Percentiles rank a stretch among this genome's conserved stretches.
Evolutionary conservation across 2,329 filamentous ascomycete species (phyloP).

Genomic region (Knufia fluminis): DNA sequence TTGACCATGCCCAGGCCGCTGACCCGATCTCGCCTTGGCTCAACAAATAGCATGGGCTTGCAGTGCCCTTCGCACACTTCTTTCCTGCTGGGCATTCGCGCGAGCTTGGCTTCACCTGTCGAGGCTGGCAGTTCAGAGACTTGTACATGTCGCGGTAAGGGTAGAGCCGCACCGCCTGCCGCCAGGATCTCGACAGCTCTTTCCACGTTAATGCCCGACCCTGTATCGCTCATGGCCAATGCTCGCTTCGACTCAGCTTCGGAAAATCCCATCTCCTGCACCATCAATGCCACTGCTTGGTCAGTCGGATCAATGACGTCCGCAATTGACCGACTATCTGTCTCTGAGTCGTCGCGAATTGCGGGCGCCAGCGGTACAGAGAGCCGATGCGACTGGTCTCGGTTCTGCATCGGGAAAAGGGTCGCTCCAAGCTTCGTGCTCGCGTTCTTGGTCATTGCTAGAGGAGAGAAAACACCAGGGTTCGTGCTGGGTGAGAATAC

Average conservation of each 20-base stretch:
- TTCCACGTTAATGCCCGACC: constrained; percentile 49
- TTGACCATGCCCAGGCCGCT: constrained; percentile 6
- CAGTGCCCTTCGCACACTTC: constrained; percentile 19
- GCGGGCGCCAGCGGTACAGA: not conserved
- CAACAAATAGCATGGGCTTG: constrained; percentile 8
- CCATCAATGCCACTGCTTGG: constrained; percentile 47
- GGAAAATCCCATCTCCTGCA: constrained; percentile 50
- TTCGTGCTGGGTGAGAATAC: constrained; percentile 15
- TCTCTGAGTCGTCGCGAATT: not conserved
- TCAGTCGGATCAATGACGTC: constrained; percentile 44
- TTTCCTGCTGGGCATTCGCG: constrained; percentile 10
- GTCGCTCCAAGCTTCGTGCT: constrained; percentile 19
- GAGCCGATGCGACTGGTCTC: constrained; percentile 4
- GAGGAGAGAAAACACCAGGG: constrained; percentile 18
- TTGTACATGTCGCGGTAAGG: constrained; percentile 24
- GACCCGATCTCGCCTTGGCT: constrained; percentile 3
- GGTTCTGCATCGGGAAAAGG: constrained; percentile 19
- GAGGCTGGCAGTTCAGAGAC: constrained; percentile 20
- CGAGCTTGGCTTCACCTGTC: constrained; percentile 6
- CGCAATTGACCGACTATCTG: not conserved
- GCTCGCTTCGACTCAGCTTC: constrained; percentile 48
- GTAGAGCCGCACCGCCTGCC: constrained; percentile 28
- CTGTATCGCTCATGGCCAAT: constrained; percentile 50
- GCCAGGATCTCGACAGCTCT: constrained; percentile 47
- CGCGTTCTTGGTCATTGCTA: constrained; percentile 18